Base-by-base conservation (phyloP, 2,329 filamentous ascomycete genomes). In the Fusarium denticulatum region DNA sequence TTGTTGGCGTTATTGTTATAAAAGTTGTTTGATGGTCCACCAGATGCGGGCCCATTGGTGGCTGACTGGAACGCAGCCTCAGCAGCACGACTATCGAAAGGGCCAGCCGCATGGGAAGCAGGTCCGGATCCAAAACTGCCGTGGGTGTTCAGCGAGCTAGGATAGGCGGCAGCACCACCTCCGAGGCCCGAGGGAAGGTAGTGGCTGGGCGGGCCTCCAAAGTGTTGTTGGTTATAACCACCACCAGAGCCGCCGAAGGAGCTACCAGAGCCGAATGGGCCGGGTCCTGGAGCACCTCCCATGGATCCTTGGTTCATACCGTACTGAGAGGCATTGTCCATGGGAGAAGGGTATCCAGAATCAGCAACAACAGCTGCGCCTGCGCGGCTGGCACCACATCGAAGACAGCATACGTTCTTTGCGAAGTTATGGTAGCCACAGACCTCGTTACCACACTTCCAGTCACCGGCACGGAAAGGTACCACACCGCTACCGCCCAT, bases 381-480 rank as follows among this genome's bases (percentile, higher is more conserved):
- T 69, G 96, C 96, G 78, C 96, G 94, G 82, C 95, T 97, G 60
- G 96, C 96, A 82, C 96, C 96, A 81, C 96, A 99, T 68, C 96
- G 94, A 72, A 99, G 90, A 83, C 96, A 99, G 84, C 94, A 97
- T 65, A 98, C 96, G 79, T 99, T 99, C 90, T 99, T 99, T 71
- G 96, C 96, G 81, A 99, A 99, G 86, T 99, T 99, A 87, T 99
- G 96, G 83, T 99, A 99, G 66, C 94, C 94, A 82, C 96, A 99
- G 42, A 95, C 95, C 80, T 99, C 96, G 74, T 96, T 96, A 64
- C 96, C 96, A 80, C 96, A 99, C 84, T 98, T 98, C 96, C 96
- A 99, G 81, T 99, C 96, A 80, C 96, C 96, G 62, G 96, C 96
- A 80, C 96, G 93, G 92, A 99, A 99, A 22, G 96, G 96, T 47